Evolutionary conservation across 2,329 filamentous ascomycete genomes (phyloP).

Genomic region (Botrytis cinerea): DNA sequence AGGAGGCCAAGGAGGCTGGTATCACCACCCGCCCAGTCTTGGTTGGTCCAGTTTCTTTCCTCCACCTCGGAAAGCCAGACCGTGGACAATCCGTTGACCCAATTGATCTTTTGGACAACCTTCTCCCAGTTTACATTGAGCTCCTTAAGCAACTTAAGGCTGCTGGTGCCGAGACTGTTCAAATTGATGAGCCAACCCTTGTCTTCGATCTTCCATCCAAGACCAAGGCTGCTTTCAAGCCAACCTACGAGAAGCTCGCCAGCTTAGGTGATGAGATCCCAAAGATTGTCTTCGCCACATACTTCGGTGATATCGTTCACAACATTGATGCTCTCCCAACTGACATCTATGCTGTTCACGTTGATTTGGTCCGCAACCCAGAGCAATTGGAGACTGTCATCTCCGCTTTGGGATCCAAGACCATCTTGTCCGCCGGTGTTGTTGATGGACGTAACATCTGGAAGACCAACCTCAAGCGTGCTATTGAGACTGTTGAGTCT

Average conservation of each 20-base stretch:
- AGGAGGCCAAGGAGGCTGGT: constrained; percentile 96
- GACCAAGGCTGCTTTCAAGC: constrained; percentile 97
- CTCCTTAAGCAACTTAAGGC: constrained; percentile 91
- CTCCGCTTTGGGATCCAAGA: constrained; percentile 80
- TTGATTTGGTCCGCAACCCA: constrained; percentile 96
- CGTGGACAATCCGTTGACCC: constrained; percentile 90
- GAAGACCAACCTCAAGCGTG: constrained; percentile 99
- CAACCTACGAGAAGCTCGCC: constrained; percentile 87
- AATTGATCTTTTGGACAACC: constrained; percentile 90
- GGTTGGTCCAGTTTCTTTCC: constrained; percentile 95
- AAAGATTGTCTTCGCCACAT: constrained; percentile 88
- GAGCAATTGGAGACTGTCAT: constrained; percentile 92
- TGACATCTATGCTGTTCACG: constrained; percentile 80
- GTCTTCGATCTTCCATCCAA: constrained; percentile 90
- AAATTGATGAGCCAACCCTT: constrained; percentile 97
- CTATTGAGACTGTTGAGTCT: constrained; percentile 86
- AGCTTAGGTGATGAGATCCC: constrained; percentile 78
- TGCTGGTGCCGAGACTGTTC: constrained; percentile 92
- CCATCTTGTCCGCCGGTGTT: constrained; percentile 90
- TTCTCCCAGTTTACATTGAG: constrained; percentile 92
- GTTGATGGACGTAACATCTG: constrained; percentile 99
- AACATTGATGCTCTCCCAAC: constrained; percentile 89
- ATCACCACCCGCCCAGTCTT: constrained; percentile 91
- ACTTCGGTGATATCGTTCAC: constrained; percentile 99
- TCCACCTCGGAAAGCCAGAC: constrained; percentile 96